These are phyloP conservation scores for Ogataea naganishii DNA, from an alignment of 805 yeast genomes.

Conservation along the genomic window DNA sequence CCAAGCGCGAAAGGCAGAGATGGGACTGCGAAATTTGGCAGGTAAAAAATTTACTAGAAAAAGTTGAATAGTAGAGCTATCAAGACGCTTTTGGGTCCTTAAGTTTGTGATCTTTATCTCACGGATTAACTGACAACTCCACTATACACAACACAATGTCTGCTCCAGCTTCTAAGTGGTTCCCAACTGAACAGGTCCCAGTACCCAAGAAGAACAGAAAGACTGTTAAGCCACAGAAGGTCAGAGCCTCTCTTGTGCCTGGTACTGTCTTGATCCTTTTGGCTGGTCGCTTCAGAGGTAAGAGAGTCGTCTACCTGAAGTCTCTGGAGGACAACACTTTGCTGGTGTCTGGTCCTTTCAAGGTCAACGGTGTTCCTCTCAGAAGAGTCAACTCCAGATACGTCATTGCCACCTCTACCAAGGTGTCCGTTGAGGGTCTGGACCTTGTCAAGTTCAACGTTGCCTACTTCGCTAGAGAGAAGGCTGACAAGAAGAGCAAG, in stretches of 20 bases:
- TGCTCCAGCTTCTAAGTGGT: slow-evolving; percentile 75
- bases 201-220: slow-evolving; percentile 87
- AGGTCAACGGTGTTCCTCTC: slow-evolving; percentile 98
- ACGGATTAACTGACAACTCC: too few species aligned
- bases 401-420: slow-evolving; percentile 97
- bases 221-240: slow-evolving; percentile 86
- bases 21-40: too few species aligned
- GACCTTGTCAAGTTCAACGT: slow-evolving; percentile 87
- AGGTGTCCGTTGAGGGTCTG: slow-evolving; percentile 67
- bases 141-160: slow-evolving; percentile 17
- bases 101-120: too few species aligned
- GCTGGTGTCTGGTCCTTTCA: slow-evolving; percentile 98
- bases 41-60: too few species aligned
- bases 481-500: slow-evolving; percentile 71
- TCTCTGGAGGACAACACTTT: slow-evolving; percentile 95
- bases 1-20: too few species aligned
- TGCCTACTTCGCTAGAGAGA: slow-evolving; percentile 95
- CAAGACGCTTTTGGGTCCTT: too few species aligned
- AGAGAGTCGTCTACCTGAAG: slow-evolving; percentile 98
- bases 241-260: slow-evolving; percentile 61
- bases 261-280: slow-evolving; percentile 65
- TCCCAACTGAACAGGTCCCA: slow-evolving; percentile 86
- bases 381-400: slow-evolving; percentile 99
- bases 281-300: slow-evolving; percentile 99
- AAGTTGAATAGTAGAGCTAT: too few species aligned